Conservation (phyloP, 345 rosid species). For the Balakata baccata region DNA sequence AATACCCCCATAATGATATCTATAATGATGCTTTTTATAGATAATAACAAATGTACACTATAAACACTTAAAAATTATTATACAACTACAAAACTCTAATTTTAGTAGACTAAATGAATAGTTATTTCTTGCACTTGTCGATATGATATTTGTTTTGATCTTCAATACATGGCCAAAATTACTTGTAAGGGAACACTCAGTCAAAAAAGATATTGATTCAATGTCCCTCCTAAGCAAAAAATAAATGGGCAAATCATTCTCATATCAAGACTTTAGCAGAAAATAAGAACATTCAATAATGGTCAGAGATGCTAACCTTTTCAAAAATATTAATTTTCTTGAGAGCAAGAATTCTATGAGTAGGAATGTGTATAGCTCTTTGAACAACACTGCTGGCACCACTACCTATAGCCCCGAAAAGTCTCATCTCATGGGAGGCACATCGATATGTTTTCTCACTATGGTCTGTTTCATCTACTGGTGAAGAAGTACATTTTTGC, state of each 20-base stretch:
- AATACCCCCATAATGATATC: not conserved
- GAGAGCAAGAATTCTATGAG: slow-evolving; percentile 77
- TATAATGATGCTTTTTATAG: not conserved
- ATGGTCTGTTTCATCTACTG: slow-evolving; percentile 52
- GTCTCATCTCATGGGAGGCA: slow-evolving; percentile 91
- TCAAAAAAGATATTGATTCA: not conserved
- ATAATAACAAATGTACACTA: not conserved
- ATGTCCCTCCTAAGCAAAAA: not conserved
- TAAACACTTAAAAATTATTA: not conserved
- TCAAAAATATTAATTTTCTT: slow-evolving; percentile 90
- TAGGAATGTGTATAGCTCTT: slow-evolving; percentile 91
- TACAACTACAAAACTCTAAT: not conserved
- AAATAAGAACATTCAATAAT: slow-evolving; percentile 5
- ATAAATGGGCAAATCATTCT: not conserved
- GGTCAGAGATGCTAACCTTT: slow-evolving; percentile 43
- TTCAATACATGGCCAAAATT: not conserved
- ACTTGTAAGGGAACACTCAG: not conserved
- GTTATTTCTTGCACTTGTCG: not conserved
- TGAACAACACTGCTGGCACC: slow-evolving; percentile 98
- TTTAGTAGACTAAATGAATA: not conserved
- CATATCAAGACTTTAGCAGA: not conserved
- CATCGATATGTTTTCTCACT: slow-evolving; percentile 71
- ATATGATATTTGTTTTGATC: not conserved
- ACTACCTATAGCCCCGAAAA: slow-evolving; percentile 89
- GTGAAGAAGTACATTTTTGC: slow-evolving; percentile 71